phyloP scores from a whole-genome alignment of 257 asterid species.

The Coffea canephora region DNA sequence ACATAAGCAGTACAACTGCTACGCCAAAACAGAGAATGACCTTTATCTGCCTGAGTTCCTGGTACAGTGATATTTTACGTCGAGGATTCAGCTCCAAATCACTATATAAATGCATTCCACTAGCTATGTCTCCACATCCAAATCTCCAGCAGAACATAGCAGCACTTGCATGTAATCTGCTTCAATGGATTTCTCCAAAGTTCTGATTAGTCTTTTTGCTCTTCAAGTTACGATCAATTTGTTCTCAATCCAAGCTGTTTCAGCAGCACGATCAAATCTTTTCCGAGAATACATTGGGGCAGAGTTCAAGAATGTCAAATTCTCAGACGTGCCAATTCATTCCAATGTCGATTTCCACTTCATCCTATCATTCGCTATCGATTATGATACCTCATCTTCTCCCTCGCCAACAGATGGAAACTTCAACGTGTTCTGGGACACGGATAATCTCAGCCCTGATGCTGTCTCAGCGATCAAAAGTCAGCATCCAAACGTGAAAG shows the following conservation, averaged over 20 bases:
- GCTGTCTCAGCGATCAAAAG: constrained; percentile 48
- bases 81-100: neutral
- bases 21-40: neutral
- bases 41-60: neutral
- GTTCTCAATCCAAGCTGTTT: constrained; percentile 14
- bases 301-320: constrained; percentile 56
- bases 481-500: constrained; percentile 50
- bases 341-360: constrained; percentile 69
- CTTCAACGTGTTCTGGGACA: constrained; percentile 74
- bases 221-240: constrained; percentile 20
- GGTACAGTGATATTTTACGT: neutral
- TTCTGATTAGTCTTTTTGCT: constrained; percentile 16
- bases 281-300: constrained; percentile 82
- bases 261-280: constrained; percentile 43
- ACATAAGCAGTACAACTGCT: neutral
- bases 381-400: constrained; percentile 60
- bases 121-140: neutral
- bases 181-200: constrained; percentile 33
- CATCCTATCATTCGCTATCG: constrained; percentile 83
- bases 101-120: constrained; percentile 8
- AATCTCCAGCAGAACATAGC: neutral
- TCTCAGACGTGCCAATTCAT: constrained; percentile 63
- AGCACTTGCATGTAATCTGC: neutral
- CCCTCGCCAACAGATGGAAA: constrained; percentile 62
- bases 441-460: constrained; percentile 50